Evolutionary conservation across 1,139 yeast genomes (phyloP).

Genomic region (Chernovozyma sophiae-reginae): DNA sequence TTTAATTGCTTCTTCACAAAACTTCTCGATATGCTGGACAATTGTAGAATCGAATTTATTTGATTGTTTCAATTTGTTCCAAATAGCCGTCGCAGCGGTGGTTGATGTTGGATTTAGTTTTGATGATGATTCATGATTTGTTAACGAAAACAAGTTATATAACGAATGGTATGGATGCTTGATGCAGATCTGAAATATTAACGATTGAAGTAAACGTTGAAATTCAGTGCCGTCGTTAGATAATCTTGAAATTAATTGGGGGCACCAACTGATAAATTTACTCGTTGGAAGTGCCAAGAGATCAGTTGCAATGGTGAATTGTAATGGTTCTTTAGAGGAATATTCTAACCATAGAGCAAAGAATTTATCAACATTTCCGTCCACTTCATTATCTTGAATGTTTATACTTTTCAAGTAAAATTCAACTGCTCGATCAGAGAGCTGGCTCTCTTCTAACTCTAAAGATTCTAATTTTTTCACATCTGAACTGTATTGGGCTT

Average conservation of each 20-base stretch:
- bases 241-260: slow-evolving; percentile 76
- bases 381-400: slow-evolving; percentile 33
- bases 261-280: slow-evolving; percentile 74
- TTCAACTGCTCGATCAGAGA: slow-evolving; percentile 53
- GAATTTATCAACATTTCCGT: slow-evolving; percentile 68
- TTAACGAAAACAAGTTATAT: slow-evolving; percentile 61
- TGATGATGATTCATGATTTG: slow-evolving; percentile 37
- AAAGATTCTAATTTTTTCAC: slow-evolving; percentile 40
- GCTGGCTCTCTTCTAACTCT: slow-evolving; percentile 32
- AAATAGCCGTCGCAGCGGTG: slow-evolving; percentile 46
- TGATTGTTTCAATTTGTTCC: slow-evolving; percentile 26
- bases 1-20: slow-evolving; percentile 48
- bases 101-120: slow-evolving; percentile 41
- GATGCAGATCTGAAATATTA: slow-evolving; percentile 49
- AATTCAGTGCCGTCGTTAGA: slow-evolving; percentile 46
- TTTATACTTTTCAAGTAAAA: slow-evolving; percentile 54
- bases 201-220: slow-evolving; percentile 48
- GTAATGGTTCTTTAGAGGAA: slow-evolving; percentile 39
- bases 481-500: slow-evolving; percentile 48
- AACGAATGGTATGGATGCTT: slow-evolving; percentile 78
- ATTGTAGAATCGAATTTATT: slow-evolving; percentile 2
- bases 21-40: slow-evolving; percentile 39
- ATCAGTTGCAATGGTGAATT: slow-evolving; percentile 26
- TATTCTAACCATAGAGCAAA: slow-evolving; percentile 84
- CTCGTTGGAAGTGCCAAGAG: slow-evolving; percentile 46